phyloP scores from a whole-genome alignment of 345 rosid genomes.

The Laguncularia racemosa region DNA sequence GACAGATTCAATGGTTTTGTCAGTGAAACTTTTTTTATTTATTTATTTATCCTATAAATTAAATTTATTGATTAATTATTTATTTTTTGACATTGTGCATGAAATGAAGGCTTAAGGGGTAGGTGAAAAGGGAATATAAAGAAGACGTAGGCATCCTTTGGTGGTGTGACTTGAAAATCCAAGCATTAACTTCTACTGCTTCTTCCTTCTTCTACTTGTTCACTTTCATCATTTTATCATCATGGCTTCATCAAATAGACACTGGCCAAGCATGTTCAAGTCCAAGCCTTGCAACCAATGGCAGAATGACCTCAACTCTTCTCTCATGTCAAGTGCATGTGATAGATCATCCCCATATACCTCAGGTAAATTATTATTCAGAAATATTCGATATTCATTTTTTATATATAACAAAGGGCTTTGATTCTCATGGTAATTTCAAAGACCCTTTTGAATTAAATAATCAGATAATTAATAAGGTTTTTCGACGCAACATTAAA shows the following conservation, averaged over 20 bases:
- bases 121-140: no score
- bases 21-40: no score
- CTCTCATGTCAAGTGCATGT: conserved; percentile 45
- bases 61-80: no score
- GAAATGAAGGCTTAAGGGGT: no score
- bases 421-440: no score
- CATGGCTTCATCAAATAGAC: conserved; percentile 98
- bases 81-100: no score
- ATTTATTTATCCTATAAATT: no score
- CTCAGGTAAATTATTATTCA: conserved; percentile 34
- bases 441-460: no score
- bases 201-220: conserved; percentile 2
- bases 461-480: no score
- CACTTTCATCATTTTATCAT: conserved; percentile 12
- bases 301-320: conserved; percentile 81
- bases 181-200: conserved; percentile 1
- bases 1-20: no score
- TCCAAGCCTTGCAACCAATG: conserved; percentile 95
- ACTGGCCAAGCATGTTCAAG: conserved; percentile 99
- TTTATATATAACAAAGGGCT: no score
- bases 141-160: conserved; percentile 6
- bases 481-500: no score
- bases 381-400: not conserved
- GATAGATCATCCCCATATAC: conserved; percentile 44
- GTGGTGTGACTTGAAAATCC: conserved; percentile 13